Evolutionary conservation across 805 yeast genomes (phyloP).

Genomic region (Saccharomycopsis fodiens): DNA sequence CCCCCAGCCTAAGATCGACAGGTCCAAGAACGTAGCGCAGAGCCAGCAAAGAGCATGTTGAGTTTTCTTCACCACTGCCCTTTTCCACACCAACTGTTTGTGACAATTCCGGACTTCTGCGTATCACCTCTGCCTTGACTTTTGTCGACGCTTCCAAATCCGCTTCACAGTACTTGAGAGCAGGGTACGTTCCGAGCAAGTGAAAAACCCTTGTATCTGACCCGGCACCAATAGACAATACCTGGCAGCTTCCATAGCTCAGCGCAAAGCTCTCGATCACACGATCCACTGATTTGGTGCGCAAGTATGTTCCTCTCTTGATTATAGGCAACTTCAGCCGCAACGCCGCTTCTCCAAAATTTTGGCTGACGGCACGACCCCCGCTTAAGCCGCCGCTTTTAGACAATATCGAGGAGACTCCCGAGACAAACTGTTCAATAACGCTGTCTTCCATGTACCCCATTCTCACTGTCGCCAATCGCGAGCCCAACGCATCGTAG

Average conservation of each 20-base stretch:
- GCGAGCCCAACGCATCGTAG: slow-evolving; percentile 50
- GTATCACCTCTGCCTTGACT: slow-evolving; percentile 44
- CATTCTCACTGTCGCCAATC: slow-evolving; percentile 36
- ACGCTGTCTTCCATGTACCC: slow-evolving; percentile 40
- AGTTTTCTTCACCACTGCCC: too few relatives aligned
- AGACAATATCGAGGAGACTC: slow-evolving; percentile 22
- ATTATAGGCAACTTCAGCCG: slow-evolving; percentile 48
- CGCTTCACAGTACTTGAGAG: slow-evolving; percentile 46
- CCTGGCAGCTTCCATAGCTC: slow-evolving; percentile 30
- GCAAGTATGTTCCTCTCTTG: slow-evolving; percentile 52
- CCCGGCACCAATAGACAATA: slow-evolving; percentile 74
- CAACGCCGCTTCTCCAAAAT: slow-evolving; percentile 23
- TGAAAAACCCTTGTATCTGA: slow-evolving; percentile 65
- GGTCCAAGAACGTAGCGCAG: slow-evolving; percentile 45
- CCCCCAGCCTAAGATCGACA: slow-evolving; percentile 41
- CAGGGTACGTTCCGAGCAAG: slow-evolving; percentile 29
- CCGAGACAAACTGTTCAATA: slow-evolving; percentile 29
- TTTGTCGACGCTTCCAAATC: slow-evolving; percentile 53
- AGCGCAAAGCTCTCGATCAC: slow-evolving; percentile 33
- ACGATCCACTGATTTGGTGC: slow-evolving; percentile 38
- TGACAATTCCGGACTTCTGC: neutral
- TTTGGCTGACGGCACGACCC: neutral
- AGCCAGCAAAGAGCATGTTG: slow-evolving; percentile 27
- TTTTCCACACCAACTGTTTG: slow-evolving; percentile 1
- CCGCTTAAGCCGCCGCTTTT: slow-evolving; percentile 23